Conservation (phyloP, 192 early-diverging fungal genomes). For the Lunasporangiospora selenospora region DNA sequence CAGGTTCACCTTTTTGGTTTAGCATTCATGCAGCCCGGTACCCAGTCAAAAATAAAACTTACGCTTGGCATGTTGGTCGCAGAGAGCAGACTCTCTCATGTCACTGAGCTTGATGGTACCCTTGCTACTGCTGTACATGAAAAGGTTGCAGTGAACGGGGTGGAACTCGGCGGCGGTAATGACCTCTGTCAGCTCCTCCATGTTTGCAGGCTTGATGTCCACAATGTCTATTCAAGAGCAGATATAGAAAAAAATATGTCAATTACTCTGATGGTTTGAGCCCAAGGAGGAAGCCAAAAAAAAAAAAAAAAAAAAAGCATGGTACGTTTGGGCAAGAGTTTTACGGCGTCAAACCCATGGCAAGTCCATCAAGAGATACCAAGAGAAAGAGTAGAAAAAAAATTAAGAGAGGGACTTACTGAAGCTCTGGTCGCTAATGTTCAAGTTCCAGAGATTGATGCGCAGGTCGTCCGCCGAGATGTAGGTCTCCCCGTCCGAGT, state of each 20-base stretch:
- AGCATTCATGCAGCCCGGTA: neutral
- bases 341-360: no score
- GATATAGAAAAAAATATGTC: neutral
- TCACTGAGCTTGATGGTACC: conserved; percentile 97
- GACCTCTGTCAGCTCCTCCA: conserved; percentile 99
- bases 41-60: conserved; percentile 27
- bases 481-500: conserved; percentile 98
- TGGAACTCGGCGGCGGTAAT: conserved; percentile 99
- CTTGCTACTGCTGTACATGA: conserved; percentile 99
- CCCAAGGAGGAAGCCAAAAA: no score
- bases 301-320: no score
- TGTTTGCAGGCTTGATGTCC: conserved; percentile 99
- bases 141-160: conserved; percentile 93
- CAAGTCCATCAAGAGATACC: no score
- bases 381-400: neutral
- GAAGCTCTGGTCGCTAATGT: conserved; percentile 98
- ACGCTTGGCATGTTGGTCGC: conserved; percentile 94
- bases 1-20: no score
- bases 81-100: conserved; percentile 94
- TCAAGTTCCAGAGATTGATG: conserved; percentile 99
- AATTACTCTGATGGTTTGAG: neutral
- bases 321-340: no score
- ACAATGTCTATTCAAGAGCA: conserved; percentile 82
- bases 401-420: conserved; percentile 55
- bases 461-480: conserved; percentile 97